Base-by-base conservation (phyloP, 257 asterid species). In the Solanum rostratum region DNA sequence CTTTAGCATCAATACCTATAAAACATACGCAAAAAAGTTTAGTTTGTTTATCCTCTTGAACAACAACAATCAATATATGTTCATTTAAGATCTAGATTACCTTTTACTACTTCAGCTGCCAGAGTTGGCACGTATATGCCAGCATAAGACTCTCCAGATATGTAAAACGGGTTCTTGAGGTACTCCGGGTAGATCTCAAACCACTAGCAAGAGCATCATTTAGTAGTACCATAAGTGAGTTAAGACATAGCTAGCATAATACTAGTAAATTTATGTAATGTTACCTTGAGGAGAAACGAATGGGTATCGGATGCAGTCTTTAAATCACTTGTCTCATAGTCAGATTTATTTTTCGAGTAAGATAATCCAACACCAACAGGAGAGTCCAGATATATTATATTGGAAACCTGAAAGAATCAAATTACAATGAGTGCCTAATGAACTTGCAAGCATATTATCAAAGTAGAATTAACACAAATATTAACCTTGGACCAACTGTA, bases 401-500 rank as follows among this genome's bases (percentile, higher is more conserved):
- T 96, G 12, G 98, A 95, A 54, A 93, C 98, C 98, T 96, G 91
- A 71, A 85, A 81, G 5, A 50, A 19, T 45, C 79, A 82, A 86
- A 16, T 54, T 6, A 30, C 27, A 14, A 55, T 65, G 81, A 43
- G 57, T 60, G 14, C 4, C 30, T 66, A 41, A 12, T 65, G 57
- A 85, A 37, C 15, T 39, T 39, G 78, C 50, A 46, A 27, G 16
- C n/a, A 53, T 39, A 74, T 46, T 66, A n/a, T 41, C 22, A 76
- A 57, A 54, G 60, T 68, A 50, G 30, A 46, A 81, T 84, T 19
- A 60, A 55, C 53, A 86, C 33, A 83, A 84, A 87, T 73, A 45
- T 79, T 88, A 86, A 96, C 99, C 98, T 96, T 96, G 78, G 99
- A 84, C 99, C 99, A 96, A 91, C 95, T 93, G 90, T 92, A 90